Base-by-base conservation (phyloP, 2,329 filamentous ascomycete genomes). In the Drechslerella coelobrocha region DNA sequence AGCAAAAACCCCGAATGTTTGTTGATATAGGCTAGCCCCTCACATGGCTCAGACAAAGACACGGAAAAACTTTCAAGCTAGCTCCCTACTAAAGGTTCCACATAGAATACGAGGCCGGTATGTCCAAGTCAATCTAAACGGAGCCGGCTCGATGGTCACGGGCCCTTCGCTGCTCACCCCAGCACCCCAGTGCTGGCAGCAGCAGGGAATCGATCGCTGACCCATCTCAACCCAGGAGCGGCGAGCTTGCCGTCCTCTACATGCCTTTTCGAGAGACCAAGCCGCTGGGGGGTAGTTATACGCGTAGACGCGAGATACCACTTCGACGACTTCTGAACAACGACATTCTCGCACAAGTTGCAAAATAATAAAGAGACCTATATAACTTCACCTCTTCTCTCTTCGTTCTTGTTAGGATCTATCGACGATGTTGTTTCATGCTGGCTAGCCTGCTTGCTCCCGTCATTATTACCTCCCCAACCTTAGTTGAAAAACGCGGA, bases 51-150 rank as follows among this genome's bases (percentile, higher is more conserved):
- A 51, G 56, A 62, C 60, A 61, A 62, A 61, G 24, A 69, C 57
- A 69, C 65, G 65, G 65, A 69, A 69, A 69, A 69, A 69, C 65
- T 69, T 69, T 69, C 19, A 29, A 61, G 47, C 51, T 57, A 21
- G 52, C 57, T 45, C 41, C 41, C 41, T 45, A 51, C 45, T 43
- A 48, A 41, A 45, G 45, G 52, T 56, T 37, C 34, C 26, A 53
- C 51, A 56, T 47, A 52, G 47, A 69, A 69, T 69, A 69, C 65
- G 65, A 69, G 55, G 19, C 4, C 41, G 14, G 41, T n/a, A n/a
- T 5, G 9, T 45, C 9, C 14, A 21, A 4, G 17, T 45, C 10
- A 21, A 21, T 3, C 4, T 10, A 6, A 21, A 45, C 41, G 17
- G 41, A 45, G 17, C 10, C 19, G 14, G 10, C 19, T 45, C 41